A percentile compares a stretch with the other conserved stretches of the same genome.
phyloP scores from a whole-genome alignment of 129 eudicot genomes.

The Helianthus tuberosus region DNA sequence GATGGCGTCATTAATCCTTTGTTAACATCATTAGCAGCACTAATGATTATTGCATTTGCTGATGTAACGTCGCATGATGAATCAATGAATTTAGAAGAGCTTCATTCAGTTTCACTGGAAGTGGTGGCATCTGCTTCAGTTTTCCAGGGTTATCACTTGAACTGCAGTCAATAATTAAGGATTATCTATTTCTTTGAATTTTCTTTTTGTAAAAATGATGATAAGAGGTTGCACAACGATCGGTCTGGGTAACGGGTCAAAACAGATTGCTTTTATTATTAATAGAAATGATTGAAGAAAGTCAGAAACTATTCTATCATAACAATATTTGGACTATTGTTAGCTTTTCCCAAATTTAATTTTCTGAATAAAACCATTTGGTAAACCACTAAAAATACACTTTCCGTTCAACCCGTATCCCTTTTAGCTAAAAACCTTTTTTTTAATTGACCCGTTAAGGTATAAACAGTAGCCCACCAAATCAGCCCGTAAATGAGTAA shows the following conservation, averaged over 20 bases:
- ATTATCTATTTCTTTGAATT: not conserved
- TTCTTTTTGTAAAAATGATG: not conserved
- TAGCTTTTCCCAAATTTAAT: not conserved
- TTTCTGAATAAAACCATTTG: not conserved
- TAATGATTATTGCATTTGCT: slow-evolving; percentile 13
- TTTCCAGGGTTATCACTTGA: slow-evolving; percentile 49
- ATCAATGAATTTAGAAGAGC: slow-evolving; percentile 65
- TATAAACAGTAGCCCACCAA: not conserved
- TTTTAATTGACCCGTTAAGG: not conserved
- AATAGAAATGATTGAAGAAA: not conserved
- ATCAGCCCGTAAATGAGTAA: not conserved
- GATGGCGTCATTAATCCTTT: slow-evolving; percentile 7
- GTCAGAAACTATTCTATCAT: not conserved
- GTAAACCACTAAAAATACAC: not conserved
- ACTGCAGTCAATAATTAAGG: slow-evolving; percentile 41
- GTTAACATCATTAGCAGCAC: not conserved
- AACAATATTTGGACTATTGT: not conserved
- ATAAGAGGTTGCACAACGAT: not conserved
- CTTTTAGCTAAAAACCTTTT: not conserved
- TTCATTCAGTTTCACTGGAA: slow-evolving; percentile 68
- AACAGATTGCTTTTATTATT: not conserved
- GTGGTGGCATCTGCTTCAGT: slow-evolving; percentile 75
- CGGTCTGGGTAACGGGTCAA: not conserved
- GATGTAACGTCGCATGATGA: slow-evolving; percentile 41
- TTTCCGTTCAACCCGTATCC: not conserved